Base-by-base conservation (phyloP, 1,139 yeast genomes). In the Candida frijolesensis region DNA sequence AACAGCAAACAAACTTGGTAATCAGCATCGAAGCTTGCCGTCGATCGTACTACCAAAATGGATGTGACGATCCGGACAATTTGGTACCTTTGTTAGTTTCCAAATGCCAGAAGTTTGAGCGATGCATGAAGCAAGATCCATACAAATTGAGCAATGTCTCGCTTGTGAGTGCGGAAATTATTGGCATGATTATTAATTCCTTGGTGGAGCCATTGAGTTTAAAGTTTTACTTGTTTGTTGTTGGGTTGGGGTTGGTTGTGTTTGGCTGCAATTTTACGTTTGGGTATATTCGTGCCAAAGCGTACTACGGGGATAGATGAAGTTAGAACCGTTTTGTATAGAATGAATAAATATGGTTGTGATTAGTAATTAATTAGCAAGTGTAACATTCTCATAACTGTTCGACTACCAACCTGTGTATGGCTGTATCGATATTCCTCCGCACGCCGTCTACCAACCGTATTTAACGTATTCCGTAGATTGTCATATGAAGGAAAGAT, bases 141-240 rank as follows among this genome's bases (percentile, higher is more conserved):
- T 62, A 62, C 41, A 61, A 73, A 54, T 54, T 70, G 61, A 67
- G 81, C 35, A 70, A 75, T 49, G 70, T 70, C 50, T 78, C 85
- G 6, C 74, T 73, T 52, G 72, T 85, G 12, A 79, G 85, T 63
- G 89, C 89, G 0, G 82, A 82, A 52, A 82, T 87, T 0, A 58
- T 86, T 2, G 91, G 90, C 0, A 69, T 82, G 51, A 72, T 85
- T 10, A 54, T 85, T n/a, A 85, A 85, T 57, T 77, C 86, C 0
- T 73, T 86, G 53, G 72, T 85, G 16, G 88, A 85, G 55, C 88
- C 89, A 0, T 75, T 87, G 43, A 84, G 87, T 3, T 61, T 76
- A 34, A 80, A 84, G 60, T 81, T 86, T 15, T 74, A 83, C 51
- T 34, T 75, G 9, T 71, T 84, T 25, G 54, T 78, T 10, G 49